Evolutionary conservation across 31 red algal species (phyloP), one percentile per base, ranked within the genome.

Genomic region (Asparagopsis taxiformis): DNA sequence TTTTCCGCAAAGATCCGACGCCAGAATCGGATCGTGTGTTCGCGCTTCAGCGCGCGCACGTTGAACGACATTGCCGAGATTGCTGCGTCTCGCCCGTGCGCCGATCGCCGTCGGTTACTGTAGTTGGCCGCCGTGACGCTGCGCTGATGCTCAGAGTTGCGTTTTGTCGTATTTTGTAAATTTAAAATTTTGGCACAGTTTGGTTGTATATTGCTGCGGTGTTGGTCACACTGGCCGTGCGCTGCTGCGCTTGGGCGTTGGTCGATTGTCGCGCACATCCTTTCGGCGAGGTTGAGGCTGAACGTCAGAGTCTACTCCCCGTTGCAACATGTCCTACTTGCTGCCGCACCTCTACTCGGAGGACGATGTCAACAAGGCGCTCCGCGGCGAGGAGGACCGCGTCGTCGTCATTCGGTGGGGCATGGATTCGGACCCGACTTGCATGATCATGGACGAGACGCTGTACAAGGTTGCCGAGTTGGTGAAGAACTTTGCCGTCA

Each of bases 381-480:
- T 97, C 20, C 65, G 63, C 20, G 55, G 23, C n/a, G 93, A 97
- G 44, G 73, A 86, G 51, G 88, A 97, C 33, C 73, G 87, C 24
- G 93, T 91, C 0, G 93, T 97, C 0, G 79, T 87, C 20, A 70
- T 91, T 55, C 80, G 93, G 43, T 97, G 82, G 83, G 93, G 93
- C 69, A 73, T 72, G 15, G 93, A 97, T 65, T 66, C 88, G 17
- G 93, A 97, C 67, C 77, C 93, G 4, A 84, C 86, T 17, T 97
- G 93, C 74, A 97, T 97, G 93, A 72, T 97, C 1, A 85, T 91
- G 65, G 93, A 97, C 32, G 93, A 97, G 70, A 91, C 87, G 22
- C 73, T 97, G 9, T 91, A 82, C 73, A 91, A 88, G 31, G 93
- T 89, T 31, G 93, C 93, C n/a, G 93, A 97, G 65, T 26, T 70